Evolutionary conservation across 768 basidiomycete genomes (phyloP).

Genomic region (Dacryopinax primogenitus): DNA sequence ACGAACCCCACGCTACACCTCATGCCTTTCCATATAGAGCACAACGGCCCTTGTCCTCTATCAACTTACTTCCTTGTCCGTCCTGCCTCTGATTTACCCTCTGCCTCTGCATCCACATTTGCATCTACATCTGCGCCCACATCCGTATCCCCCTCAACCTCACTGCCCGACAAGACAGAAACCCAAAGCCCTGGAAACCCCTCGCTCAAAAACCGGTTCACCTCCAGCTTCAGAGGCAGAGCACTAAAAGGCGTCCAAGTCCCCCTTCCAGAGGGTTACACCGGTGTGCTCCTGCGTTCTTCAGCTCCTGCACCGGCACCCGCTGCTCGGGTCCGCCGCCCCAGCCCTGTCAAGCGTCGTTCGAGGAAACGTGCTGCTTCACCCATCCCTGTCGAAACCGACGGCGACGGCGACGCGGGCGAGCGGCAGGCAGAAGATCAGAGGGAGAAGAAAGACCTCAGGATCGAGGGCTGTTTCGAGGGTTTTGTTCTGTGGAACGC

Average conservation of each 20-base stretch:
- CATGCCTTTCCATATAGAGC: constrained; percentile 71
- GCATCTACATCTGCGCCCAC: constrained; percentile 11
- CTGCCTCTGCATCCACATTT: constrained; percentile 16
- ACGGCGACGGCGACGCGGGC: constrained; percentile 6
- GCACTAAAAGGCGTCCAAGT: constrained; percentile 53
- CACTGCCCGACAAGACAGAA: no score
- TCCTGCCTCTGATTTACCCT: constrained; percentile 16
- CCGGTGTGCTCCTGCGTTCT: constrained; percentile 45
- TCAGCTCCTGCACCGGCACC: background rate
- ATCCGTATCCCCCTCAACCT: no score
- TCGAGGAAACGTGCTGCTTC: constrained; percentile 17
- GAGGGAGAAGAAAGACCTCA: constrained; percentile 19
- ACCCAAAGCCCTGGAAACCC: no score
- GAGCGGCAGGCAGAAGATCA: constrained; percentile 18
- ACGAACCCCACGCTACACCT: constrained; percentile 38
- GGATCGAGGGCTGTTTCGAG: constrained; percentile 21
- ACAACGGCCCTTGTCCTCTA: constrained; percentile 57
- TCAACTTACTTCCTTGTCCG: constrained; percentile 59
- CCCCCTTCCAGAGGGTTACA: constrained; percentile 50
- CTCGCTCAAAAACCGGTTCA: constrained; percentile 30
- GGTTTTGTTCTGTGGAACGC: constrained; percentile 61
- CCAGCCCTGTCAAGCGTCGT: constrained; percentile 16
- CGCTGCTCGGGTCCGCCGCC: constrained; percentile 9
- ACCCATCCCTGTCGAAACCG: constrained; percentile 1
- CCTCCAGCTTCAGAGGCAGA: constrained; percentile 65